A percentile compares a stretch with the other conserved stretches of the same genome.
Evolutionary conservation across 2,329 filamentous ascomycete genomes (phyloP).

Genomic region (Epichloe bromicola): DNA sequence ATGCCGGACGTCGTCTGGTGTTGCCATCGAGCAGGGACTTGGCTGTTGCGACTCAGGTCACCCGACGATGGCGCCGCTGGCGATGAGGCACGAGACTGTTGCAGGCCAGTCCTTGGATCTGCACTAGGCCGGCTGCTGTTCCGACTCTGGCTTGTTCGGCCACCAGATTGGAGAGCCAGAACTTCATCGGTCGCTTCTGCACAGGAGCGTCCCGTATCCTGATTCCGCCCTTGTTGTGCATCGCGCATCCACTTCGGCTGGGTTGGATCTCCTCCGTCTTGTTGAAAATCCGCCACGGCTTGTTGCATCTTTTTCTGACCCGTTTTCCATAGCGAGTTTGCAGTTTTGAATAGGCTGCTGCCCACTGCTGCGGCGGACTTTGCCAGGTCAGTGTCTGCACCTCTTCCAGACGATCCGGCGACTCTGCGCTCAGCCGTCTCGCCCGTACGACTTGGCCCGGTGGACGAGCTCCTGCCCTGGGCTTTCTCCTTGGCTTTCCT

Average conservation of each 20-base stretch:
- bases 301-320: slow-evolving; percentile 87
- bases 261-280: slow-evolving; percentile 50
- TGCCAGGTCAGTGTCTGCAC: slow-evolving; percentile 56
- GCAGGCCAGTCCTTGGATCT: slow-evolving; percentile 15
- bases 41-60: slow-evolving; percentile 30
- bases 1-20: slow-evolving; percentile 27
- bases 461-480: slow-evolving; percentile 33
- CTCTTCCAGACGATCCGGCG: slow-evolving; percentile 33
- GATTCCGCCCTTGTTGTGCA: slow-evolving; percentile 34
- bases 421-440: slow-evolving; percentile 19
- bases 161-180: slow-evolving; percentile 61
- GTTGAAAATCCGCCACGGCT: slow-evolving; percentile 75
- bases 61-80: slow-evolving; percentile 30
- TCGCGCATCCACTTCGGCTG: slow-evolving; percentile 96
- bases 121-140: slow-evolving; percentile 15
- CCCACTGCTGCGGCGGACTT: slow-evolving; percentile 75
- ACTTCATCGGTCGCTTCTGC: slow-evolving; percentile 55
- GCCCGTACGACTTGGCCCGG: neutral
- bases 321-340: slow-evolving; percentile 89
- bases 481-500: slow-evolving; percentile 64
- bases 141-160: slow-evolving; percentile 34
- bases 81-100: slow-evolving; percentile 34
- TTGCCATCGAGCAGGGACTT: slow-evolving; percentile 49
- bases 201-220: slow-evolving; percentile 16
- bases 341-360: slow-evolving; percentile 77